These are phyloP conservation scores for Umbilicus rupestris DNA, from an alignment of 164 flowering plant genomes.

Conservation along the genomic window DNA sequence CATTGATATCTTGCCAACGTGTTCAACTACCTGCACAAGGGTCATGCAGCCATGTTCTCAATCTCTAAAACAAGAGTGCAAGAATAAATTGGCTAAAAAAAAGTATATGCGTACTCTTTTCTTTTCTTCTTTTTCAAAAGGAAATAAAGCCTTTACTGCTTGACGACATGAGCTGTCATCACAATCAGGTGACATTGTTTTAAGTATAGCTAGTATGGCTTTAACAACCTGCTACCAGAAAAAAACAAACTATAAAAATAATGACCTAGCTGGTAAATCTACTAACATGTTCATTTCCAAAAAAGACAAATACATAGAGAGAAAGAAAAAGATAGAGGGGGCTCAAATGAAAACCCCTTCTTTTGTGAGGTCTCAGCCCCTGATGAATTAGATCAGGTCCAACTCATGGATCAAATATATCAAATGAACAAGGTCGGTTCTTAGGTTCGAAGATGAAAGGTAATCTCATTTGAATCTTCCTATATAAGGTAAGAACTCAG, in stretches of 20 bases:
- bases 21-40: slow-evolving; percentile 53
- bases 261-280: not conserved
- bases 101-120: slow-evolving; percentile 42
- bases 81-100: not conserved
- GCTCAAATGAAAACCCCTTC: too few species aligned
- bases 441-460: not conserved
- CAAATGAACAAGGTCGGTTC: too few species aligned
- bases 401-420: not conserved
- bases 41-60: not conserved
- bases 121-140: slow-evolving; percentile 75
- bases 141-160: slow-evolving; percentile 74
- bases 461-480: not conserved
- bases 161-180: slow-evolving; percentile 75
- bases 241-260: slow-evolving; percentile 13
- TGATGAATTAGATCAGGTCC: too few species aligned
- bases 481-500: not conserved
- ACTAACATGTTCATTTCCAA: not conserved
- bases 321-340: not conserved
- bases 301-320: not conserved
- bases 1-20: slow-evolving; percentile 66
- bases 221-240: slow-evolving; percentile 42
- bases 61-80: not conserved
- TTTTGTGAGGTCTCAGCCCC: not conserved
- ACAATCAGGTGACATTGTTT: slow-evolving; percentile 64
- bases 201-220: slow-evolving; percentile 70